Evolutionary conservation across 805 yeast species (phyloP).

Genomic region (Yueomyces sinensis): DNA sequence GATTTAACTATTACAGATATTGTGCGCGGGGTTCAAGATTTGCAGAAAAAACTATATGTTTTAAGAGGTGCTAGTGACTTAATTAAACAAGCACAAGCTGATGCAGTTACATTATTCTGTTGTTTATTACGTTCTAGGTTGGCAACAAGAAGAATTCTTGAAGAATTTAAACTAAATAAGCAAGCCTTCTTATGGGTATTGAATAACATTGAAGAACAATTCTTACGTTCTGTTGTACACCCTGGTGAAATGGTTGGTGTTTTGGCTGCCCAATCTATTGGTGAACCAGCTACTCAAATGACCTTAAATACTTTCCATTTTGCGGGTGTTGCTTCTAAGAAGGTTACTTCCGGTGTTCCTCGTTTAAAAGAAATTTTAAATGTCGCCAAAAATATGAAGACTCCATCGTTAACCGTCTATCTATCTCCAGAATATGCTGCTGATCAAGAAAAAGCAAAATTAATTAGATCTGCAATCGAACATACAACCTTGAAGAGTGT

Average conservation of each 20-base stretch:
- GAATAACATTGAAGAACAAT: conserved; percentile 89
- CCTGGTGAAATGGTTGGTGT: conserved; percentile 99
- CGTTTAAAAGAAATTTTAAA: conserved; percentile 95
- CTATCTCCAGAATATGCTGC: conserved; percentile 65
- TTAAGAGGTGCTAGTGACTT: conserved; percentile 71
- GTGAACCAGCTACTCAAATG: conserved; percentile 98
- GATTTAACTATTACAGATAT: conserved; percentile 80
- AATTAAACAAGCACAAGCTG: conserved; percentile 74
- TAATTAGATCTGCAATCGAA: conserved; percentile 91
- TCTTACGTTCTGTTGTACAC: conserved; percentile 80
- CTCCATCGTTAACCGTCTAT: conserved; percentile 98
- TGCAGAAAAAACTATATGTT: conserved; percentile 57
- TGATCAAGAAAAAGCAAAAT: conserved; percentile 89
- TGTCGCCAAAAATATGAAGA: conserved; percentile 95
- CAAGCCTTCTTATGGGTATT: conserved; percentile 91
- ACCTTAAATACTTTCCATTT: conserved; percentile 94
- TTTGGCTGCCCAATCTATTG: conserved; percentile 93
- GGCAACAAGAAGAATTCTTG: conserved; percentile 80
- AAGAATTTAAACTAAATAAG: conserved; percentile 74
- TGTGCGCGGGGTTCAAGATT: conserved; percentile 52
- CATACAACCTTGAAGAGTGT: conserved; percentile 91
- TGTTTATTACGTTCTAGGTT: conserved; percentile 86
- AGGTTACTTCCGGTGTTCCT: conserved; percentile 93
- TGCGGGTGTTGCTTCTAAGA: conserved; percentile 95
- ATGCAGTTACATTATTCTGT: conserved; percentile 83